Evolutionary conservation across 2,329 filamentous ascomycete species (phyloP), one percentile per base, ranked within the genome.

Genomic region (Cercospora sp.): DNA sequence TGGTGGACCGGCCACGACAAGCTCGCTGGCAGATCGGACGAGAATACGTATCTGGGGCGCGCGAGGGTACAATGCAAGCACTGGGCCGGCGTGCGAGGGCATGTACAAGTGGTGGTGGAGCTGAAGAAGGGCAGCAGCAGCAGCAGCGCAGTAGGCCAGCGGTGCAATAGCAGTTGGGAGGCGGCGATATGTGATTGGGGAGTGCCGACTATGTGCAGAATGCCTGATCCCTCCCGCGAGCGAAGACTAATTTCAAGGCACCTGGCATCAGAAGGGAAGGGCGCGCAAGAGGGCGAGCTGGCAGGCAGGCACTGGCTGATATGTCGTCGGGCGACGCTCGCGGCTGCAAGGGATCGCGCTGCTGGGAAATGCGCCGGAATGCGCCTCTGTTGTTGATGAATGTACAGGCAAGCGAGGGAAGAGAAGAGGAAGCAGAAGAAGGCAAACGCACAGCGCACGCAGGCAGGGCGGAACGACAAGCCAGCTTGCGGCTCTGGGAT

Each of bases 171-270:
- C 61, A 70, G 69, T 69, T 40, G 53, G 26, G 66, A 63, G 59
- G 10, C 10, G 51, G 51, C 30, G 69, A 67, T 74, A 74, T 75
- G 72, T 72, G 69, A 67, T 67, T 61, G 58, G 64, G 55, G 59
- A 61, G 57, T 66, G 66, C 68, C 69, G 66, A 65, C 68, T 74
- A 74, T 73, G 71, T 71, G 72, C 70, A 74, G 69, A 67, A 60
- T 66, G 71, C 65, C 58, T 67, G 63, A 73, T 72, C 72, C 71
- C 72, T 74, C 69, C 69, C 67, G 67, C 61, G 62, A 60, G 32
- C 26, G 59, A 71, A 72, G 69, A 57, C 62, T 66, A 70, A 71
- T 71, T 63, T 67, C 67, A 58, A 60, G 70, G 64, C 62, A 63
- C 58, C 55, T 64, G 62, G 62, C 62, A 64, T 64, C 62, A 43